These are phyloP conservation scores for Trichosporon sp. DNA, from an alignment of 1,284 basidiomycete species.

Conservation along the genomic window DNA sequence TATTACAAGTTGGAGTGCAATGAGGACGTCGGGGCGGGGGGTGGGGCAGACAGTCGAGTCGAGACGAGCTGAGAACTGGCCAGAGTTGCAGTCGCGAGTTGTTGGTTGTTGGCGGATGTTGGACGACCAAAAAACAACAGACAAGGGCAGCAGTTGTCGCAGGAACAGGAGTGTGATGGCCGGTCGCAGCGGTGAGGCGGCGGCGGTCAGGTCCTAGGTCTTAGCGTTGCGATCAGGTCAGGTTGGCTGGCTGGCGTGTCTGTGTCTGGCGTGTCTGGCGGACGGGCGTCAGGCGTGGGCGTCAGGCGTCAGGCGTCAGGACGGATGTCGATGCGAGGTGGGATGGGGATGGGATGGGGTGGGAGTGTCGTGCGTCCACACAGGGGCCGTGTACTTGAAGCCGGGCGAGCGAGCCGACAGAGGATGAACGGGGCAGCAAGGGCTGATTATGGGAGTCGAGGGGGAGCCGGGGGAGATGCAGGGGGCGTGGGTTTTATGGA, in stretches of 20 bases:
- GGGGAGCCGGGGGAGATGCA: background rate
- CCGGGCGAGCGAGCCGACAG: background rate
- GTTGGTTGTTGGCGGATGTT: background rate
- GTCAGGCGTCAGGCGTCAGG: constrained; percentile 1
- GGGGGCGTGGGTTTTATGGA: background rate
- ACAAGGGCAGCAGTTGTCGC: background rate
- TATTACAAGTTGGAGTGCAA: background rate
- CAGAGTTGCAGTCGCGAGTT: background rate
- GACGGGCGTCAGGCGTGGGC: background rate
- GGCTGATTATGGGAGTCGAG: background rate
- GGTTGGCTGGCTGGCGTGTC: background rate
- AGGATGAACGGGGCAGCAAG: background rate
- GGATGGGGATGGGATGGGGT: background rate
- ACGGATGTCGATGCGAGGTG: background rate
- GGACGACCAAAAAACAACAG: background rate
- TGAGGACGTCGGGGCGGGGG: background rate
- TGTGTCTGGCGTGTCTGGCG: background rate
- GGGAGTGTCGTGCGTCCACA: constrained; percentile 1
- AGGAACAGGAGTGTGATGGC: background rate
- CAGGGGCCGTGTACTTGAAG: constrained; percentile 1
- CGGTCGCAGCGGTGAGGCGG: background rate
- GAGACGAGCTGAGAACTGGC: background rate
- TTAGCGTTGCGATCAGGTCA: background rate
- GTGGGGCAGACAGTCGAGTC: background rate
- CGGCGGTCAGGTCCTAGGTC: constrained; percentile 1